A percentile compares a stretch with the other conserved stretches of the same genome.
These are phyloP conservation scores for Arthroderma uncinatum DNA, from an alignment of 2,329 filamentous ascomycete species.

Conservation along the genomic window DNA sequence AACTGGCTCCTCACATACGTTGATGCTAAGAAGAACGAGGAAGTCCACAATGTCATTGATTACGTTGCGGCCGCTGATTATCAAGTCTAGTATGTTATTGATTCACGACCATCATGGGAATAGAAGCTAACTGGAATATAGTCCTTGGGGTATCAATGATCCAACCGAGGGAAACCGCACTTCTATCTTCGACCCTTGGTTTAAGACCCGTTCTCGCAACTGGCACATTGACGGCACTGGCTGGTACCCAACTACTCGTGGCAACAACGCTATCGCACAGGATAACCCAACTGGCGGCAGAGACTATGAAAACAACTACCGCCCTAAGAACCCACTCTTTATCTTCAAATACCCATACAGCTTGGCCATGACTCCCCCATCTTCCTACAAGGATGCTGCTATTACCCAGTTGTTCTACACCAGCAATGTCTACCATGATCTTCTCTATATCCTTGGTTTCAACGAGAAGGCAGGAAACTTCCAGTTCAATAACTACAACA, in stretches of 20 bases:
- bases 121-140: neutral
- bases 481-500: constrained; percentile 10
- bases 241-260: constrained; percentile 11
- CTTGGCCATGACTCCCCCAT: constrained; percentile 7
- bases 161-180: constrained; percentile 10
- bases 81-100: constrained; percentile 11
- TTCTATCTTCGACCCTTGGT: constrained; percentile 7
- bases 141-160: constrained; percentile 13
- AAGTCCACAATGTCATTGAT: constrained; percentile 11
- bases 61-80: constrained; percentile 11
- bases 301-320: constrained; percentile 12
- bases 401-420: constrained; percentile 14
- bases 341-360: constrained; percentile 12
- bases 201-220: constrained; percentile 4
- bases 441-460: constrained; percentile 11
- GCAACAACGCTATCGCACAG: constrained; percentile 13
- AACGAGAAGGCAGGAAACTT: constrained; percentile 13
- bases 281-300: constrained; percentile 9
- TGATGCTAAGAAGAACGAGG: constrained; percentile 11
- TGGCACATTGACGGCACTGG: constrained; percentile 9
- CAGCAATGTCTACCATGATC: constrained; percentile 11
- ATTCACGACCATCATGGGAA: neutral
- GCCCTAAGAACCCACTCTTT: constrained; percentile 8
- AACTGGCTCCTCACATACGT: constrained; percentile 14
- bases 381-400: constrained; percentile 11